A percentile compares a stretch with the other conserved stretches of the same genome.
These are phyloP conservation scores for Fusarium sp. DNA, from an alignment of 2,329 filamentous ascomycete genomes.

Conservation along the genomic window DNA sequence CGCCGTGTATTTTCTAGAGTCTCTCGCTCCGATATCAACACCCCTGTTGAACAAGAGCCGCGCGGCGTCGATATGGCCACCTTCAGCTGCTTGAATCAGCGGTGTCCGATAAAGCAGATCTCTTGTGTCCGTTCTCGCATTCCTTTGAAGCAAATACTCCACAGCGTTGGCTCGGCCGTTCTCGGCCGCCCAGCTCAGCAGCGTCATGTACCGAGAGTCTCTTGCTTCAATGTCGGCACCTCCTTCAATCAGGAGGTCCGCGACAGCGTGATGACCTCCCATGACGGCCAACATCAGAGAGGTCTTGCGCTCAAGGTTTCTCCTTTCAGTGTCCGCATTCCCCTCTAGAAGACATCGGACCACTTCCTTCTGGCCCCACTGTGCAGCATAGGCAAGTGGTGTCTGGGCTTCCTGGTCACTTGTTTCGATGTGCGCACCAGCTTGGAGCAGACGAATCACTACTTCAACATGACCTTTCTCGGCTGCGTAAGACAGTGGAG, in stretches of 20 bases:
- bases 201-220: rapidly evolving
- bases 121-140: not conserved
- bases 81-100: not conserved
- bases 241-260: not conserved
- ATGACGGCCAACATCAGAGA: not conserved
- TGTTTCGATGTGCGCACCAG: not conserved
- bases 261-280: not conserved
- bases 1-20: rapidly evolving
- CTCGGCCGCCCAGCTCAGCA: not conserved
- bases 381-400: not conserved
- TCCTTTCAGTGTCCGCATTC: not conserved
- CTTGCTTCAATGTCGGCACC: not conserved
- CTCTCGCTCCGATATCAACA: not conserved
- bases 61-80: not conserved
- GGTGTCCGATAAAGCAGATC: not conserved
- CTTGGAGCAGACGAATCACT: not conserved
- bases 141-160: not conserved
- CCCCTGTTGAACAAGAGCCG: not conserved
- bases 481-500: not conserved
- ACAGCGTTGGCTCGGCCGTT: not conserved
- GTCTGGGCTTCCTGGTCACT: too few relatives aligned
- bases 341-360: not conserved
- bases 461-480: not conserved
- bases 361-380: not conserved
- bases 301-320: not conserved